Evolutionary conservation across 148 eudicot genomes (phyloP).

Genomic region (Limonium bicolor): DNA sequence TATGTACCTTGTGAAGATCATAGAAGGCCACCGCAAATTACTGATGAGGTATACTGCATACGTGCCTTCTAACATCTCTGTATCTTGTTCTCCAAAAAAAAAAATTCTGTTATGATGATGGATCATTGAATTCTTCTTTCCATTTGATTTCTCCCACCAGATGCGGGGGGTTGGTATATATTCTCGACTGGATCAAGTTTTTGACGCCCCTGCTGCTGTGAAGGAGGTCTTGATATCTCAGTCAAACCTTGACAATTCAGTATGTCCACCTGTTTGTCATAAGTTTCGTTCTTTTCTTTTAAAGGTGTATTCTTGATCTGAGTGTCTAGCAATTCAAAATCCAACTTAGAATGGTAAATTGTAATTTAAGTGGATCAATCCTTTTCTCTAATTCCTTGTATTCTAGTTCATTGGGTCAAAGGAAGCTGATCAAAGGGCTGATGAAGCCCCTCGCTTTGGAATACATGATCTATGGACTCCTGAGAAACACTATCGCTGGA

Average conservation of each 20-base stretch:
- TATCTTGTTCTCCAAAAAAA: too few species aligned
- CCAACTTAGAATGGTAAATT: too few species aligned
- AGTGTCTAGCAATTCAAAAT: too few species aligned
- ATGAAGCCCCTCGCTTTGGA: slow-evolving; percentile 42
- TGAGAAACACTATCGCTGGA: slow-evolving; percentile 77
- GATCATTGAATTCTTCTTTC: neutral
- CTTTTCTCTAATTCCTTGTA: neutral
- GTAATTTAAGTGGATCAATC: slow-evolving; percentile 1
- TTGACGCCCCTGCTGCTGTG: slow-evolving; percentile 90
- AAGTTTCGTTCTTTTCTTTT: neutral
- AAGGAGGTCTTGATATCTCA: slow-evolving; percentile 67
- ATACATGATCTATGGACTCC: slow-evolving; percentile 88
- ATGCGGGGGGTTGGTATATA: slow-evolving; percentile 57
- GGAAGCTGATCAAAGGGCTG: slow-evolving; percentile 69
- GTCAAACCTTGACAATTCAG: slow-evolving; percentile 55
- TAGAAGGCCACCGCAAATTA: slow-evolving; percentile 17
- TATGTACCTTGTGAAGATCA: slow-evolving; percentile 26
- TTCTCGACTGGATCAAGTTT: slow-evolving; percentile 84
- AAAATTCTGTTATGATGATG: too few species aligned
- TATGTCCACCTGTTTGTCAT: slow-evolving; percentile 18
- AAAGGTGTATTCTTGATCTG: slow-evolving; percentile 54
- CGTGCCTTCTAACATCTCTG: neutral
- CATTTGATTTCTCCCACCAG: slow-evolving; percentile 20
- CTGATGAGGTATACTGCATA: slow-evolving; percentile 56
- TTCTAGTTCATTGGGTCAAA: slow-evolving; percentile 68